Base-by-base conservation (phyloP, 1,284 basidiomycete species). In the Abortiporus biennis region DNA sequence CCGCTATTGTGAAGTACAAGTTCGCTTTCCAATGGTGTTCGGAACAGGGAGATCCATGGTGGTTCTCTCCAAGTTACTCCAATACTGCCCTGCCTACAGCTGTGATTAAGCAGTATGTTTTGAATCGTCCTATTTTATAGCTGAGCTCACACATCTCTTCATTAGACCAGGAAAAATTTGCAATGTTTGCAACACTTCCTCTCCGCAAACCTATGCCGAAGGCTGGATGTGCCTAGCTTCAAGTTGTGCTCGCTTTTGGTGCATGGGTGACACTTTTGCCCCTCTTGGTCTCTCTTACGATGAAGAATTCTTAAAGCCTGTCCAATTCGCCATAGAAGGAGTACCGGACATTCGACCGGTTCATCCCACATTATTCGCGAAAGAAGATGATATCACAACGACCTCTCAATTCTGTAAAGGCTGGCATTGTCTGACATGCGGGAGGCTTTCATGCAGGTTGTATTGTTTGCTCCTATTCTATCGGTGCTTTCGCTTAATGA, bases 11-110 rank as follows among this genome's bases (percentile, higher is more conserved):
- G 4, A 69, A 85, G 8, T 85, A 76, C 58, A 89, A 89, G 56
- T 87, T 89, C 51, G 77, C 80, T 4, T 89, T 89, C 51, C 79
- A 82, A 48, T 89, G 85, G 83, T 85, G 81, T 48, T 72, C 79
- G 47, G 71, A 69, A 36, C 85, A 88, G 62, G 81, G 74, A 25
- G 49, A 62, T 38, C 65, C 79, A 6, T 81, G 78, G 79, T 81
- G 78, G 78, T 46, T 52, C 27, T 33, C 23, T 27, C n/a, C n/a
- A n/a, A n/a, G n/a, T n/a, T n/a, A n/a, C n/a, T n/a, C n/a, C 27
- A 9, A 30, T 30, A n/a, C 9, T 30, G n/a, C 9, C 9, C 27
- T 30, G 9, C 9, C 27, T 9, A 9, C 9, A 30, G 27, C 27
- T 30, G 9, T 30, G 27, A 30, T n/a, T 9, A 30, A 30, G 9